Evolutionary conservation across 1,284 basidiomycete species (phyloP), one percentile per base, ranked within the genome.

Genomic region (Neolentinus lepideus): DNA sequence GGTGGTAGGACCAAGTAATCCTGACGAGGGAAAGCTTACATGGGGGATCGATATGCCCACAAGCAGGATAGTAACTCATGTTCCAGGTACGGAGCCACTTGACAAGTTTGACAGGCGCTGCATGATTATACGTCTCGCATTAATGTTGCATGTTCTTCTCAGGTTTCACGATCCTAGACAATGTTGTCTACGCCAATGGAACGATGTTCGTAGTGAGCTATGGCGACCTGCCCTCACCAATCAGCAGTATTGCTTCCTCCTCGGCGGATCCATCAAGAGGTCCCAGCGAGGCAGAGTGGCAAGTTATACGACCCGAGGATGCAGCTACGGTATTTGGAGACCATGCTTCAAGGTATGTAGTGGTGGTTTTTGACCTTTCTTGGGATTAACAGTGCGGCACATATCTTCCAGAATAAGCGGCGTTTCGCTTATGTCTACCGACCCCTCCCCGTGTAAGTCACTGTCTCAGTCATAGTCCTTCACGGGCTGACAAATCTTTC

Each of bases 101-200:
- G n/a, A 48, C 36, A 43, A 6, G 3, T 16, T 16, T 6, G 12
- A 25, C 22, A 51, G 22, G n/a, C n/a, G n/a, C n/a, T n/a, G n/a
- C n/a, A n/a, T n/a, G n/a, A n/a, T 21, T 25, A 29, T n/a, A 21
- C 48, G 9, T n/a, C 26, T n/a, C n/a, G 14, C 10, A 3, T 31
- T 21, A 33, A 52, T 16, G 12, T 25, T 11, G 8, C 27, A 25
- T 57, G 51, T 26, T 51, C 26, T 26, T 58, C 46, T 35, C 63
- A 91, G 91, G 92, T 1, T 91, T 85, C 72, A 92, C 88, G 1
- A 80, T 92, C 45, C 73, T 94, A 54, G 89, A 93, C 61, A 85
- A 89, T 58, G 75, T 92, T 24, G 81, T 88, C 59, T 67, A 89
- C 25, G 77, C 76, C 60, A 83, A 87, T 61, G 84, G 85, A 11